Evolutionary conservation across 306 rosid species (phyloP).

Genomic region (Quercus glauca): DNA sequence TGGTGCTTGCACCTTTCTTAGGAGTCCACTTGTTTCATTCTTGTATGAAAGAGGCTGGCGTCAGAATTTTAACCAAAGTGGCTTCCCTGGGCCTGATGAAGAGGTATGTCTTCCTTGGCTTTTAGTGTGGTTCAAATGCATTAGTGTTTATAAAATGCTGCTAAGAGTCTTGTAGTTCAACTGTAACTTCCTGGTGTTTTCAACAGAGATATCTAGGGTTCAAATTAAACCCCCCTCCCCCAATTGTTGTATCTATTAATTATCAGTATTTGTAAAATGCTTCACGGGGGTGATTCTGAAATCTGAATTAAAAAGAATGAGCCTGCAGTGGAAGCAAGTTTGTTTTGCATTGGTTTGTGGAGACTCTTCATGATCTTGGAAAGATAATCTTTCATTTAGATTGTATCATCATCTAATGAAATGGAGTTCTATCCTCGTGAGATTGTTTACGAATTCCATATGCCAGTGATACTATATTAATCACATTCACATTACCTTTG

Average conservation of each 20-base stretch:
- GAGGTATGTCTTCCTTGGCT: slow-evolving; percentile 50
- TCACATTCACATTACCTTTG: background rate
- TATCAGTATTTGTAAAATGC: background rate
- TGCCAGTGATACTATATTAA: background rate
- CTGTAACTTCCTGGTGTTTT: too few species aligned
- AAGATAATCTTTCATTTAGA: background rate
- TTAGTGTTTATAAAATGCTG: background rate
- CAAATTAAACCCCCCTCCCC: too few species aligned
- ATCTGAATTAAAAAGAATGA: background rate
- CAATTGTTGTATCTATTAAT: too few species aligned
- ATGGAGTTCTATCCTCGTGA: background rate
- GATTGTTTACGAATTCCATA: background rate
- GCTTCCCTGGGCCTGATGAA: slow-evolving; percentile 94
- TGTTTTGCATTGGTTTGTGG: background rate
- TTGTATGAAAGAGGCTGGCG: slow-evolving; percentile 99
- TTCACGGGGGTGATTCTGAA: background rate
- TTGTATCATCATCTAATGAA: background rate
- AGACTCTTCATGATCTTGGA: background rate
- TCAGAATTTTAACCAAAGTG: slow-evolving; percentile 77
- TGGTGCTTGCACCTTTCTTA: slow-evolving; percentile 21
- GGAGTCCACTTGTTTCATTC: slow-evolving; percentile 97
- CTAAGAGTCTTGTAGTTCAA: too few species aligned
- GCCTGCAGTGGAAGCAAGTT: background rate
- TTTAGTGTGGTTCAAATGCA: background rate
- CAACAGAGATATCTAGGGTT: too few species aligned